A percentile compares a stretch with the other conserved stretches of the same genome.
phyloP scores from a whole-genome alignment of 805 yeast genomes.

The Lipomyces anomalus region DNA sequence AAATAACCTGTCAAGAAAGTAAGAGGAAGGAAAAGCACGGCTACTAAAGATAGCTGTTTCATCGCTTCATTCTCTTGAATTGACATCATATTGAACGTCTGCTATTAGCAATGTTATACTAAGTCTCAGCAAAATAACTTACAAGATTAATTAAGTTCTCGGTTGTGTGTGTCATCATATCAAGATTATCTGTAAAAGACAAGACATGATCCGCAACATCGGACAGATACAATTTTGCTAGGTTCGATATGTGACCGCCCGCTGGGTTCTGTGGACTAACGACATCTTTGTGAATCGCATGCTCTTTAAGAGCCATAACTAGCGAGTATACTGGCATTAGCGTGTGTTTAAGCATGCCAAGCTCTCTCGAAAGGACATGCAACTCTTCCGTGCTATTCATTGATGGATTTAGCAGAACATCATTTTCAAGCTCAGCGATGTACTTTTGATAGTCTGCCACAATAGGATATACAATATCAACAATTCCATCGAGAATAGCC shows the following conservation, averaged over 20 bases:
- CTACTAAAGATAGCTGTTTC: slow-evolving; percentile 48
- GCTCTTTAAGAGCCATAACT: slow-evolving; percentile 43
- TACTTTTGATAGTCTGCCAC: slow-evolving; percentile 47
- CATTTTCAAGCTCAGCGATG: slow-evolving; percentile 47
- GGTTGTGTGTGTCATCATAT: slow-evolving; percentile 48
- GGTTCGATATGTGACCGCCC: slow-evolving; percentile 37
- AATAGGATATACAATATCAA: slow-evolving; percentile 50
- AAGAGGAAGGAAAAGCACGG: slow-evolving; percentile 54
- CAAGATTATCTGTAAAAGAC: slow-evolving; percentile 49
- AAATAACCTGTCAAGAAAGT: slow-evolving; percentile 59
- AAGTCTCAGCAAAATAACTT: neutral
- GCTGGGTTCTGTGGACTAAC: slow-evolving; percentile 5
- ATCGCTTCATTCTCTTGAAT: slow-evolving; percentile 52
- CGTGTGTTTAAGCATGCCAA: slow-evolving; percentile 43
- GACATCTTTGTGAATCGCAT: slow-evolving; percentile 25
- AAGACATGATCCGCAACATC: slow-evolving; percentile 55
- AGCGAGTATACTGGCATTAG: slow-evolving; percentile 46
- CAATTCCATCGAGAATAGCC: slow-evolving; percentile 49
- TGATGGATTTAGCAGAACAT: slow-evolving; percentile 46
- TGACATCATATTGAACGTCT: slow-evolving; percentile 52
- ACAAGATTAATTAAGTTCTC: slow-evolving; percentile 45
- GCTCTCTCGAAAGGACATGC: slow-evolving; percentile 50
- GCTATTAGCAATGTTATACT: neutral
- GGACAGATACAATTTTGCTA: slow-evolving; percentile 44
- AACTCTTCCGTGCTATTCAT: slow-evolving; percentile 47